Conservation (phyloP, 768 basidiomycete genomes). For the Russula ochroleuca region DNA sequence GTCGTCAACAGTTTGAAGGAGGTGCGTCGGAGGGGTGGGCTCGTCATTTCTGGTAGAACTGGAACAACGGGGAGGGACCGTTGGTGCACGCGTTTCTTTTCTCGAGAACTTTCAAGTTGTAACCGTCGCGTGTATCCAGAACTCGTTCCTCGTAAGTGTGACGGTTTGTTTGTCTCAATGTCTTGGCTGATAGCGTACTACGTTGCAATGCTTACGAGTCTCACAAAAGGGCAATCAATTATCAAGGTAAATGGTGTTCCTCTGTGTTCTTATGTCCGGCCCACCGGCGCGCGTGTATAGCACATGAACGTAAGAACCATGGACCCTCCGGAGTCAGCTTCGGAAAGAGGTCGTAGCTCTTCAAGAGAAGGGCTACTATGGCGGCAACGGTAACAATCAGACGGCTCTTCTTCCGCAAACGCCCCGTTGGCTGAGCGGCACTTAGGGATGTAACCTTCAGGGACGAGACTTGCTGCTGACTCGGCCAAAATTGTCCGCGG, state of each 20-base stretch:
- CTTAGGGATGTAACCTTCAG: conserved; percentile 69
- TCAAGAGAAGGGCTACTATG: conserved; percentile 75
- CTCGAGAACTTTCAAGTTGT: conserved; percentile 16
- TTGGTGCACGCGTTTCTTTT: conserved; percentile 45
- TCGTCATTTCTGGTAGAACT: conserved; percentile 85
- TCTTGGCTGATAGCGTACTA: conserved; percentile 57
- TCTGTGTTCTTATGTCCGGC: not conserved
- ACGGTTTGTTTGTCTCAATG: conserved; percentile 56
- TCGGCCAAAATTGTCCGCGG: conserved; percentile 51
- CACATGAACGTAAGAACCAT: conserved; percentile 72
- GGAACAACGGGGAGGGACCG: conserved; percentile 75
- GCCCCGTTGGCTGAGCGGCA: not conserved
- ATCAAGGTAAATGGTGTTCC: conserved; percentile 52
- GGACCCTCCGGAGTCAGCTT: conserved; percentile 67
- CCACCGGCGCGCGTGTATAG: conserved; percentile 36
- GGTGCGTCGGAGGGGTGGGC: conserved; percentile 39
- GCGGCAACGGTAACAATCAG: conserved; percentile 53
- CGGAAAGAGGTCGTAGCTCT: conserved; percentile 60
- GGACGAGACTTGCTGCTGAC: conserved; percentile 63
- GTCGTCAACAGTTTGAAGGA: conserved; percentile 77
- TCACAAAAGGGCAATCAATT: conserved; percentile 1
- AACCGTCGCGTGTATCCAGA: conserved; percentile 41
- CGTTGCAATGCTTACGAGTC: not conserved
- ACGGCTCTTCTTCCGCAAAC: not conserved
- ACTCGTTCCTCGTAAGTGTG: conserved; percentile 62